Conservation (phyloP, 2,329 filamentous ascomycete species). For the Alternaria postmessia region DNA sequence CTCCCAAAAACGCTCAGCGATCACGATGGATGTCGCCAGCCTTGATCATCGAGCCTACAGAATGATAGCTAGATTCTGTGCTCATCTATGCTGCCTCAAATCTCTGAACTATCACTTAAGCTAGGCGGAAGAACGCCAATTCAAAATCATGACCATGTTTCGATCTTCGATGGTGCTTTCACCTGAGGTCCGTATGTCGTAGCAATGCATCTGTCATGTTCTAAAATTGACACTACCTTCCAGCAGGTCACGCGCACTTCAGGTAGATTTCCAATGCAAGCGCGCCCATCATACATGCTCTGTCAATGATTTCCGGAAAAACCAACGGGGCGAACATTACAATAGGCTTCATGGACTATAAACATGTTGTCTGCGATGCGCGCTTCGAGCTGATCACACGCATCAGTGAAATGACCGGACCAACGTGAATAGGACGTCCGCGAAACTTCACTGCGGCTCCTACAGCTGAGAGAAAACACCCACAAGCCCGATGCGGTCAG, state of each 20-base stretch:
- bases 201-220: neutral
- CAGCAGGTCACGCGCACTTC: neutral
- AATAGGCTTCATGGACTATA: neutral
- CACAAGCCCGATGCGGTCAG: neutral
- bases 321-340: neutral
- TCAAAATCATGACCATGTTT: too few relatives aligned
- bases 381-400: neutral
- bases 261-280: neutral
- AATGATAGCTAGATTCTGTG: neutral
- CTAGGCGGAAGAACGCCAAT: too few relatives aligned
- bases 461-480: neutral
- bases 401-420: neutral
- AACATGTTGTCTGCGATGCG: neutral
- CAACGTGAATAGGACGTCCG: neutral
- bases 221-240: neutral
- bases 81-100: neutral
- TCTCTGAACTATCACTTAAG: too few relatives aligned
- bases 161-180: neutral
- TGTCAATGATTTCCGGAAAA: rapidly evolving
- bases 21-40: too few relatives aligned
- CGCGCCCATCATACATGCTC: neutral
- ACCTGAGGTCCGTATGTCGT: neutral
- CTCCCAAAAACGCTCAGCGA: too few relatives aligned
- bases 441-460: neutral
- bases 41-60: too few relatives aligned